Evolutionary conservation across 352 stramenopile species (phyloP), one percentile per base, ranked within the genome.

Genomic region (Phytopythium cucurbitacearum): DNA sequence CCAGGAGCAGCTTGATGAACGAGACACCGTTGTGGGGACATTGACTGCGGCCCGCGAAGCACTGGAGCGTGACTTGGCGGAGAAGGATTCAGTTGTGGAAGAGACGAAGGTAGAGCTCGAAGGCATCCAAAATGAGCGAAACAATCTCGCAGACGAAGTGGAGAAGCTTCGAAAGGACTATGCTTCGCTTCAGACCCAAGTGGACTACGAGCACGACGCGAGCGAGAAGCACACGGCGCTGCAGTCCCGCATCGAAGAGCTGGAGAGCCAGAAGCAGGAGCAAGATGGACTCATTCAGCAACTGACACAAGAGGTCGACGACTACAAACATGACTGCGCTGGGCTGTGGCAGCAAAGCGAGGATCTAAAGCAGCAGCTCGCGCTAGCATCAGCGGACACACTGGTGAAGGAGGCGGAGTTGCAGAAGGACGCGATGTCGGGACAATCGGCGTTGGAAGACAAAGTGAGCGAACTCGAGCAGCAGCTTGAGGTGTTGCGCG

Each of bases 271-370:
- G 45, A 69, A 85, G 35, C 40, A 58, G 7, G 72, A 80, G 15
- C 32, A 60, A 3, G 51, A 67, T 15, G 63, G 76, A 9, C 49
- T 72, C 3, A 54, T 62, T 13, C 57, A 60, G 32, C 40, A 68
- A 28, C 69, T 73, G 56, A 74, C 59, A 12, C 75, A 84, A 43
- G 72, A 83, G 28, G 62, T 86, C 40, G 78, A 85, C 16, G 78
- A 89, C 51, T 93, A 87, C 60, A 91, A 89, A 49, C 73, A 90
- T 48, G 81, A 92, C 52, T 92, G 81, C 16, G 74, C 84, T 39
- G 71, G 88, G 58, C 56, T 92, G 37, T 92, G 81, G 81, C 80
- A 88, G 39, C 57, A 73, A 37, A 92, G 90, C 42, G 81, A 92
- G 53, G 81, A 89, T 11, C 53, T 92, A 10, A 90, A 90, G 62